phyloP scores from a whole-genome alignment of 2,329 filamentous ascomycete species.

The Atkinsonella hypoxylon region DNA sequence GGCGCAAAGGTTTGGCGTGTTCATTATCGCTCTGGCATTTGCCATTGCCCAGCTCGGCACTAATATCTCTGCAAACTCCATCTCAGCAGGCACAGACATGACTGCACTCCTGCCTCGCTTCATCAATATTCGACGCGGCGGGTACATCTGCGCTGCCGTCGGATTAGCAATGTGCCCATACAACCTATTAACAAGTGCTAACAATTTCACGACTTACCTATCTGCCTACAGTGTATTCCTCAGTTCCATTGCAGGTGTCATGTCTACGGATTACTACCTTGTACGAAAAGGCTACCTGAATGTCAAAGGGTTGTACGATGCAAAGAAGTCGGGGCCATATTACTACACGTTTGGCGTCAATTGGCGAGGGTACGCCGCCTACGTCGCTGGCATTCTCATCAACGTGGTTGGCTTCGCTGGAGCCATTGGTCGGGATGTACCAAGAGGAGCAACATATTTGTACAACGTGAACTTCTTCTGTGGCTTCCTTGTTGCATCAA shows the following conservation, averaged over 20 bases:
- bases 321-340: constrained; percentile 54
- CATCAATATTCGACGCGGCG: constrained; percentile 75
- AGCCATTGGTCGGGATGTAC: constrained; percentile 59
- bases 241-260: constrained; percentile 87
- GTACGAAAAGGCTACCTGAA: constrained; percentile 75
- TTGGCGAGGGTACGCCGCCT: constrained; percentile 75
- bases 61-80: constrained; percentile 78
- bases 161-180: constrained; percentile 82
- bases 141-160: constrained; percentile 70
- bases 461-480: constrained; percentile 88
- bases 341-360: constrained; percentile 63
- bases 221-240: constrained; percentile 89
- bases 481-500: constrained; percentile 60
- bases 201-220: constrained; percentile 84
- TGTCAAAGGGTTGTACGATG: constrained; percentile 68
- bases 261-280: constrained; percentile 77
- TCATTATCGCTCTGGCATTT: constrained; percentile 59
- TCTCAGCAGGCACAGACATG: constrained; percentile 74
- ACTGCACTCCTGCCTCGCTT: constrained; percentile 69
- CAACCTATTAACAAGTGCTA: constrained; percentile 61
- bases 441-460: constrained; percentile 68
- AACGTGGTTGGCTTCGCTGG: constrained; percentile 89
- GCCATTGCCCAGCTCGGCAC: constrained; percentile 73
- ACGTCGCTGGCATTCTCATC: constrained; percentile 72
- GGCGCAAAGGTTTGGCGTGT: constrained; percentile 61